Conservation (phyloP, 371 early-diverging fungal genomes). For the Apophysomyces trapeziformis region DNA sequence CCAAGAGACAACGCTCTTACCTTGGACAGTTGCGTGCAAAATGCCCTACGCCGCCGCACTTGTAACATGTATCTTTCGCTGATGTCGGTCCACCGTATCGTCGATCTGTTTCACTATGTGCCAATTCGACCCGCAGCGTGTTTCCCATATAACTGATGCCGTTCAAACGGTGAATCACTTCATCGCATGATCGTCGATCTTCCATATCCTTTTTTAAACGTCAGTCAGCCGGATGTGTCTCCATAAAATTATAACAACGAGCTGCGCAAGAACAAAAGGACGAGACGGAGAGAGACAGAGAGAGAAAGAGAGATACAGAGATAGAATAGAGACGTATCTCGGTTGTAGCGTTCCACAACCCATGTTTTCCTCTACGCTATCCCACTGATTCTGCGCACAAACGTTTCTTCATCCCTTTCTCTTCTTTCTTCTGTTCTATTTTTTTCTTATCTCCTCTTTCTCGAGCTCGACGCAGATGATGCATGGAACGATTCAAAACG, state of each 20-base stretch:
- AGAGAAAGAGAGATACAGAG: no score
- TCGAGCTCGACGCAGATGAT: conserved; percentile 8
- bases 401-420: conserved; percentile 3
- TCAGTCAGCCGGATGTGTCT: conserved; percentile 3
- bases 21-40: conserved; percentile 16
- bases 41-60: conserved; percentile 14
- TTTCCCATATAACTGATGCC: conserved; percentile 14
- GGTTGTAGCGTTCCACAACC: conserved; percentile 6
- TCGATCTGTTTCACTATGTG: conserved; percentile 15
- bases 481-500: conserved; percentile 6
- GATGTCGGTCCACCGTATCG: conserved; percentile 7
- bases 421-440: background rate
- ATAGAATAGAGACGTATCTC: conserved; percentile 2
- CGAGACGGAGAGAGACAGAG: conserved; percentile 6
- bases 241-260: conserved; percentile 4
- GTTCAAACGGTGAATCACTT: conserved; percentile 13
- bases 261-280: conserved; percentile 7
- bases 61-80: conserved; percentile 12
- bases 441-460: conserved; percentile 1
- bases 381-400: background rate
- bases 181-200: conserved; percentile 15
- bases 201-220: conserved; percentile 16
- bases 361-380: background rate
- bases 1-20: conserved; percentile 15
- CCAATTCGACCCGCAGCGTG: conserved; percentile 10